A percentile compares a stretch with the other conserved stretches of the same genome.
These are phyloP conservation scores for Exophiala mesophila DNA, from an alignment of 2,329 filamentous ascomycete species.

Conservation along the genomic window DNA sequence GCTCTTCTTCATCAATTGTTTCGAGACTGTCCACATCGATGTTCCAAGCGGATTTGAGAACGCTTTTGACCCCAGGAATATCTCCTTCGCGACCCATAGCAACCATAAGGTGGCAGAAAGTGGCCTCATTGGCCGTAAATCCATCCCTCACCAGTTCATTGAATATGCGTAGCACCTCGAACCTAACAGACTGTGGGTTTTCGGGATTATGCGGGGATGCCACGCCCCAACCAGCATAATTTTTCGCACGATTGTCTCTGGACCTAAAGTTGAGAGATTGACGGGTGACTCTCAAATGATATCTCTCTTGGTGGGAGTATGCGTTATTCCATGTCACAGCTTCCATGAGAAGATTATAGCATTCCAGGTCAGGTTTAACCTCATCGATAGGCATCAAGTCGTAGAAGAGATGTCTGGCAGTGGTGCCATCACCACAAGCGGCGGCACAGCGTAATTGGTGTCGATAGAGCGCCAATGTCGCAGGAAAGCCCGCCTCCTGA, in stretches of 20 bases:
- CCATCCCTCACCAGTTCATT: constrained; percentile 43
- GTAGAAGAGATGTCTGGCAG: constrained; percentile 46
- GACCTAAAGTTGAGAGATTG: constrained; percentile 25
- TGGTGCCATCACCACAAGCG: constrained; percentile 40
- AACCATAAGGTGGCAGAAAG: constrained; percentile 50
- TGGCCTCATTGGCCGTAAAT: constrained; percentile 46
- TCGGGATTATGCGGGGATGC: constrained; percentile 14
- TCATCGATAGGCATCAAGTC: constrained; percentile 35
- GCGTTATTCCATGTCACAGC: constrained; percentile 44
- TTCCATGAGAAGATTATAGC: constrained; percentile 54
- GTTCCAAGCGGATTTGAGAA: constrained; percentile 52
- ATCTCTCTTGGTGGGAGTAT: constrained; percentile 37
- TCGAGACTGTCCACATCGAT: constrained; percentile 45
- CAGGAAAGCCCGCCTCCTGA: constrained; percentile 30
- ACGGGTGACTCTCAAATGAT: constrained; percentile 34
- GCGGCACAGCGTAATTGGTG: constrained; percentile 50
- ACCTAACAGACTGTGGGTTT: constrained; percentile 14
- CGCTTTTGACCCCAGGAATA: constrained; percentile 40
- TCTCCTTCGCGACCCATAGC: constrained; percentile 52
- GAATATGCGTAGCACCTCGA: constrained; percentile 39
- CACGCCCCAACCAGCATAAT: constrained; percentile 25
- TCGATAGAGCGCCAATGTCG: constrained; percentile 47
- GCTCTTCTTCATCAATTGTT: constrained; percentile 30
- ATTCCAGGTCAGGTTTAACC: constrained; percentile 43
- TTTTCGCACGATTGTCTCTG: constrained; percentile 15